Base-by-base conservation (phyloP, 2,329 filamentous ascomycete species). In the Cadophora luteo-olivacea region DNA sequence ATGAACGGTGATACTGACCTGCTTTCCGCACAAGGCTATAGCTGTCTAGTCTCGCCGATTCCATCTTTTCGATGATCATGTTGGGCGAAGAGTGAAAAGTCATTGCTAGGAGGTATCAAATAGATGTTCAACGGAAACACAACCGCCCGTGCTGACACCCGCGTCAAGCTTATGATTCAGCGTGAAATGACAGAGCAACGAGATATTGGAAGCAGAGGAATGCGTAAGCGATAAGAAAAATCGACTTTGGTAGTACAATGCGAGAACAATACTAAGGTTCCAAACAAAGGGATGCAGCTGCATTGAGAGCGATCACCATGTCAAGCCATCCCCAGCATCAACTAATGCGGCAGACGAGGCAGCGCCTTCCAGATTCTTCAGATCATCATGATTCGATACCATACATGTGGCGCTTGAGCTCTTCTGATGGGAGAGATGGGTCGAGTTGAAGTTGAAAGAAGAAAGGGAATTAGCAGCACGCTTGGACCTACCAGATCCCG, bases 21-120 rank as follows among this genome's bases (percentile, higher is more conserved):
- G 69, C 65, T 61, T 65, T 60, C 6, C 67, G 65, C 29, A 71
- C 60, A 11, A 69, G 66, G 24, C 29, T 41, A 51, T 51, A 62
- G 12, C 33, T 36, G 19, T 14, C 3, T 11, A 11, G 25, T 60
- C 22, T 22, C 9, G 16, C n/a, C 19, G 2, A 9, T 25, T 45
- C 57, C 57, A 60, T 58, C 11, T 60, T 58, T 3, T 12, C 1
- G 19, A 24, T 24, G 11, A 33, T 6, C 1, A 19, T 33, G 14
- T 32, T 9, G 25, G 14, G 2, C 0, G 29, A 9, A 16, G 41
- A 14, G 4, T 11, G 1, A 14, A n/a, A 14, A 55, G 16, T 32
- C 33, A 25, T 33, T 55, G 25, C 25, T 33, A 33, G 16, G 16
- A 33, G n/a, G 16, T 14, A n/a, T 33, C 12, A 8, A 55, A 33